Evolutionary conservation across 2,329 filamentous ascomycete species (phyloP).

Genomic region (Xylariaceae sp.): DNA sequence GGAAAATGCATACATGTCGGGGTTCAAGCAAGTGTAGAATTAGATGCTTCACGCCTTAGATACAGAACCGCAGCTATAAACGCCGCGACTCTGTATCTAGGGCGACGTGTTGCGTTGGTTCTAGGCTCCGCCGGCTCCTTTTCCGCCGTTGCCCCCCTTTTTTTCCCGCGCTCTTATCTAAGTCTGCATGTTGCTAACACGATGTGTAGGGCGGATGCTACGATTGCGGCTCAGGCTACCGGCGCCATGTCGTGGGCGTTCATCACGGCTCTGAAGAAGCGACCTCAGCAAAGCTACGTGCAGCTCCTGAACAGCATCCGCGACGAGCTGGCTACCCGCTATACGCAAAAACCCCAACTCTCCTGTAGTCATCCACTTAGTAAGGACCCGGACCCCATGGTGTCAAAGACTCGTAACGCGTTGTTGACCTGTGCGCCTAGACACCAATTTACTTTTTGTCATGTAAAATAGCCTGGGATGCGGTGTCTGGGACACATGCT

Average conservation of each 20-base stretch:
- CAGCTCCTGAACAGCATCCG: constrained; percentile 93
- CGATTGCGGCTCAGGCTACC: constrained; percentile 81
- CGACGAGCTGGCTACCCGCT: constrained; percentile 80
- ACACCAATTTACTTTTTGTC: constrained; percentile 63
- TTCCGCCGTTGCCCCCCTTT: not conserved
- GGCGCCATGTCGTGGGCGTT: constrained; percentile 99
- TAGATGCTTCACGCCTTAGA: constrained; percentile 38
- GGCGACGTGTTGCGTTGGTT: constrained; percentile 45
- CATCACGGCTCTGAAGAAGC: constrained; percentile 84
- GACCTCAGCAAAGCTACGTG: constrained; percentile 93
- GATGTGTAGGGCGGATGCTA: constrained; percentile 68
- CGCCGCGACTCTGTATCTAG: constrained; percentile 41
- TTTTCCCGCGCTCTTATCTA: not conserved
- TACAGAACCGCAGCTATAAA: constrained; percentile 34
- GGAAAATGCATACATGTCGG: constrained; percentile 3
- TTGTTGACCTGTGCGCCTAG: constrained; percentile 36
- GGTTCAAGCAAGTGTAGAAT: constrained; percentile 23
- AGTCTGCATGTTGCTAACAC: constrained; percentile 1
- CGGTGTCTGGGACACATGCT: not conserved
- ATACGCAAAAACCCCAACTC: constrained; percentile 91
- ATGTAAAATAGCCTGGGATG: constrained; percentile 46
- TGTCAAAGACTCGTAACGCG: constrained; percentile 10
- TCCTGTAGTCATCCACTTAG: constrained; percentile 94
- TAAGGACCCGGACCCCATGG: constrained; percentile 45
- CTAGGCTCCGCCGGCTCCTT: not conserved